Evolutionary conservation across 2,329 filamentous ascomycete genomes (phyloP), one percentile per base, ranked within the genome.

Genomic region (Penicillium sp.): DNA sequence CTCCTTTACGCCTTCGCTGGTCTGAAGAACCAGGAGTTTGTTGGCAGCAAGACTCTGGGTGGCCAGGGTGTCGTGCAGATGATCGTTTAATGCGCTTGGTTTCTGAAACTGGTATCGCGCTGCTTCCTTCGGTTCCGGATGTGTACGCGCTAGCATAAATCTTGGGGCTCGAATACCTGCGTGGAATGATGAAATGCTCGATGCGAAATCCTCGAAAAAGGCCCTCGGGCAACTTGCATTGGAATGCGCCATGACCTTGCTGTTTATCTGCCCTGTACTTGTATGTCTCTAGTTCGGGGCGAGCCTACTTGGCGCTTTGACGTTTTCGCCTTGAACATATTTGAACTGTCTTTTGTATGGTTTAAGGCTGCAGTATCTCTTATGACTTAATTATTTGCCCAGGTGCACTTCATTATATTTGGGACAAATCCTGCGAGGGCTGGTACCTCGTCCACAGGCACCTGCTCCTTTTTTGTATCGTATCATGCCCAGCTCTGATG

Each of bases 61-160:
- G 95, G 95, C 53, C 89, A 91, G 66, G 93, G 93, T 52, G 90
- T 97, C 66, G 95, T 92, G 61, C 93, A 97, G 81, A 97, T 98
- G 93, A 97, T 98, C 78, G 92, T 98, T 71, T 96, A 65, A 66
- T 55, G 27, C 29, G 25, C 45, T 58, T 42, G 46, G 8, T 3
- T 50, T 45, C 19, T 23, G 4, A 45, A 43, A 33, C 50, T 42
- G 29, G 42, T 54, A 29, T 42, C 26, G 44, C 50, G 55, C 37
- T 48, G n/a, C 44, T 51, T 52, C 31, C 27, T 50, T 50, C 23
- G 53, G 21, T 45, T 39, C 42, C 29, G 44, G 14, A 14, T 35
- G 42, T 48, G 26, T 48, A 29, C 23, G 43, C 29, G 21, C 44
- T 52, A 26, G 53, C 48, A 57, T 50, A 42, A 33, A 19, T 29